Conservation (phyloP, 495 filamentous ascomycete genomes). For the Hypoxylon trugodes region DNA sequence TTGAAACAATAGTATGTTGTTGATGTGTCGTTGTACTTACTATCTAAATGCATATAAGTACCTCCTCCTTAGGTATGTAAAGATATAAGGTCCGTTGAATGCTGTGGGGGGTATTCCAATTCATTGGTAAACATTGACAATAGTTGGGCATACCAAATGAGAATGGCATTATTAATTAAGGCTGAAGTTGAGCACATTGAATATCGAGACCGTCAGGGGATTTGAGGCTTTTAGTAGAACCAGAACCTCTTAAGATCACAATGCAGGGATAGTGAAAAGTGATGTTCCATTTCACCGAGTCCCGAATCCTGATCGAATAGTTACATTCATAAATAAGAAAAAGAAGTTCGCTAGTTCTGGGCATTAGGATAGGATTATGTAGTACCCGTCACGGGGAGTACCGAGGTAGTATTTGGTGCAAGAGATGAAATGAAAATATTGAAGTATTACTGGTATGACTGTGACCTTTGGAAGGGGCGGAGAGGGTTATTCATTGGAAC, state of each 20-base stretch:
- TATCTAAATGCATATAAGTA: background rate
- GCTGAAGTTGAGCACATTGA: slow-evolving; percentile 19
- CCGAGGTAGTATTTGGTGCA: slow-evolving; percentile 12
- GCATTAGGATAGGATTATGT: background rate
- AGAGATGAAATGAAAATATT: slow-evolving; percentile 8
- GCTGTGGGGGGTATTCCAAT: background rate
- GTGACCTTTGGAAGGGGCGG: slow-evolving; percentile 7
- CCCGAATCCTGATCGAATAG: slow-evolving; percentile 20
- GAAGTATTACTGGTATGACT: slow-evolving; percentile 14
- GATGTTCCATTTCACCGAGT: slow-evolving; percentile 30
- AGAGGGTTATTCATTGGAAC: too few relatives aligned
- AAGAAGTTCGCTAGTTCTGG: too few relatives aligned
- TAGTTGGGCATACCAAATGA: slow-evolving; percentile 1
- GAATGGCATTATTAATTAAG: slow-evolving; percentile 11
- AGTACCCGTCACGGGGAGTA: background rate
- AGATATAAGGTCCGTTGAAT: background rate
- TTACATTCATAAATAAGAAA: too few relatives aligned
- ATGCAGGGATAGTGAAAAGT: slow-evolving; percentile 24
- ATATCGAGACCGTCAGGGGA: slow-evolving; percentile 44
- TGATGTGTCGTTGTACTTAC: background rate
- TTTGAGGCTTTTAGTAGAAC: slow-evolving; percentile 20
- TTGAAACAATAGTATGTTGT: background rate
- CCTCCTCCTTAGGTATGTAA: background rate
- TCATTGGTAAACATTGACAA: slow-evolving; percentile 2
- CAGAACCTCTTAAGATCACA: slow-evolving; percentile 9